Evolutionary conservation across 192 early-diverging fungal genomes (phyloP).

Genomic region (Coemansia sp.): DNA sequence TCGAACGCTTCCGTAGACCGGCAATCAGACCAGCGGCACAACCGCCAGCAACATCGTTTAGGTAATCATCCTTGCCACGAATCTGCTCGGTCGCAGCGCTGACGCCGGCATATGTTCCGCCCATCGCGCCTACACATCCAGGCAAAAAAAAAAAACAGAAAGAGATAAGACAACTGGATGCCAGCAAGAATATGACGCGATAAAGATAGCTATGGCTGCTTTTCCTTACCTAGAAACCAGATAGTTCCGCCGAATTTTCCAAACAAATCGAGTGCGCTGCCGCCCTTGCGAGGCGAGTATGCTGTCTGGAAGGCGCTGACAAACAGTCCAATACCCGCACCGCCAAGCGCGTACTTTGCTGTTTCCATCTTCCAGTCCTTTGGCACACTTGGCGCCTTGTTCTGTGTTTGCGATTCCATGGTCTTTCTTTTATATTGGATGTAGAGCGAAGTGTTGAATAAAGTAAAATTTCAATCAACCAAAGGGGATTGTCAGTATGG

Average conservation of each 20-base stretch:
- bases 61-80: conserved; percentile 69
- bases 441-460: neutral
- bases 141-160: conserved; percentile 4
- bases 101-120: conserved; percentile 73
- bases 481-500: neutral
- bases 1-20: conserved; percentile 62
- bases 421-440: neutral
- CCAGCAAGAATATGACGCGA: neutral
- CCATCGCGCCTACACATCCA: conserved; percentile 66
- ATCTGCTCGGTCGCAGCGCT: conserved; percentile 59
- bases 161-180: neutral
- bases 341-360: conserved; percentile 50
- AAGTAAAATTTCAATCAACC: neutral
- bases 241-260: conserved; percentile 66
- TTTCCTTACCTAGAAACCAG: conserved; percentile 65
- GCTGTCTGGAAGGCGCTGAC: conserved; percentile 71
- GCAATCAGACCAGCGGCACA: conserved; percentile 73
- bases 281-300: conserved; percentile 42
- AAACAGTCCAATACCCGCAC: conserved; percentile 68
- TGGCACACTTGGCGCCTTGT: conserved; percentile 25
- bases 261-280: conserved; percentile 56
- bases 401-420: conserved; percentile 14
- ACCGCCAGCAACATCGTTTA: conserved; percentile 70
- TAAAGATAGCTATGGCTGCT: neutral
- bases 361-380: conserved; percentile 50